Base-by-base conservation (phyloP, 345 rosid genomes). In the Pseudoturritis turrita region DNA sequence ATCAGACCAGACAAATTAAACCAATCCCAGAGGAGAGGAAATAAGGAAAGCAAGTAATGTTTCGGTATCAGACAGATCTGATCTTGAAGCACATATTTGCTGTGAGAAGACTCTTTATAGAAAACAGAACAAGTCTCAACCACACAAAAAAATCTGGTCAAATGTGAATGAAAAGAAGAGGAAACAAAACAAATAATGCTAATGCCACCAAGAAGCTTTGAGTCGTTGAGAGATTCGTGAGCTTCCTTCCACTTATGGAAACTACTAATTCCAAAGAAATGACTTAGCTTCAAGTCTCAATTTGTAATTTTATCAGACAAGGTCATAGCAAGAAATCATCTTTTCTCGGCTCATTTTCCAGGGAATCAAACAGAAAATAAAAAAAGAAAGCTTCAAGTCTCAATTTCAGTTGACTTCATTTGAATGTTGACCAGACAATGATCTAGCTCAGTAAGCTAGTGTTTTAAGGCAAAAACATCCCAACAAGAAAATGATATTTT, bases 321-420 rank as follows among this genome's bases (percentile, higher is more conserved):
- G 4, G 51, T 15, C 46, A 35, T 15, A 19, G 0, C 59, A 65
- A 41, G 43, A 68, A 12, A 22, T 45, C 3, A 11, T 29, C 4
- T 61, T 37, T 18, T 23, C 15, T 39, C 6, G 22, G 28, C 31
- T 50, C 4, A 6, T 46, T 9, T 44, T 55, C 46, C 29, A 13
- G 14, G 49, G 14, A 36, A 11, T 26, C 21, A 52, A 44, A 13
- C 53, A 41, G 47, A 51, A 52, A 39, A 23, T 7, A n/a, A 19
- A 18, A 3, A 33, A 29, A 15, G 7, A 62, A 71, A 26, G 8
- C n/a, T 36, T 26, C 60, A 39, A 26, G 46, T 72, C 53, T 40
- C 54, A 72, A 62, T 5, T 13, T 41, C 3, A n/a, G 40, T 53
- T 63, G 50, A 73, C 71, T 73, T 65, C 43, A 55, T 49, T 49